Evolutionary conservation across 805 yeast genomes (phyloP).

Genomic region (Lipomyces kockii): DNA sequence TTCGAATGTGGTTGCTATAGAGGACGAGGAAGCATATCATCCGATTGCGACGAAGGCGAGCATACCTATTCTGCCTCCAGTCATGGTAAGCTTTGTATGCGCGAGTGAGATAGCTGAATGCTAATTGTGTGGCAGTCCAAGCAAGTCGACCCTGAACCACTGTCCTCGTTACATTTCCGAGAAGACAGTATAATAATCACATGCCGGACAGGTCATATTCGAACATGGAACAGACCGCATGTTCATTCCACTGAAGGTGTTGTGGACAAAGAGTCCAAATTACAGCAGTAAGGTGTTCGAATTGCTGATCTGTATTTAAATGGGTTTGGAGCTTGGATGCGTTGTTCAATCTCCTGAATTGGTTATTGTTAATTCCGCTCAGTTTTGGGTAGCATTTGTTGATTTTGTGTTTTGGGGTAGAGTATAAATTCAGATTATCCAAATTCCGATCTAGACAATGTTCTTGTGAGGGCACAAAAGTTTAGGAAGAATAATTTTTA

Average conservation of each 20-base stretch:
- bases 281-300: not conserved
- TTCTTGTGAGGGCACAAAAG: not conserved
- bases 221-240: conserved; percentile 37
- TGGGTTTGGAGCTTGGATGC: not conserved
- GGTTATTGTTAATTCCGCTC: not conserved
- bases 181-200: conserved; percentile 33
- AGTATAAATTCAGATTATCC: not conserved
- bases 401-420: not conserved
- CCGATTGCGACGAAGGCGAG: conserved; percentile 34
- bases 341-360: not conserved
- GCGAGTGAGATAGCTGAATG: not conserved
- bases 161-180: conserved; percentile 30
- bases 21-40: conserved; percentile 33
- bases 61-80: conserved; percentile 36
- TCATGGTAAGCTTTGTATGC: conserved; percentile 26
- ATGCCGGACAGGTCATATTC: conserved; percentile 35
- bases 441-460: not conserved
- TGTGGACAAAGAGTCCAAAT: not conserved
- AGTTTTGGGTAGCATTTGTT: not conserved
- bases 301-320: not conserved
- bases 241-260: conserved; percentile 10
- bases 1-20: conserved; percentile 29
- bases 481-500: not conserved
- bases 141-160: conserved; percentile 36
- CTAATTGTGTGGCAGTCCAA: conserved; percentile 20